Evolutionary conservation across 2,329 filamentous ascomycete species (phyloP).

Genomic region (Aspergillus udagawae): DNA sequence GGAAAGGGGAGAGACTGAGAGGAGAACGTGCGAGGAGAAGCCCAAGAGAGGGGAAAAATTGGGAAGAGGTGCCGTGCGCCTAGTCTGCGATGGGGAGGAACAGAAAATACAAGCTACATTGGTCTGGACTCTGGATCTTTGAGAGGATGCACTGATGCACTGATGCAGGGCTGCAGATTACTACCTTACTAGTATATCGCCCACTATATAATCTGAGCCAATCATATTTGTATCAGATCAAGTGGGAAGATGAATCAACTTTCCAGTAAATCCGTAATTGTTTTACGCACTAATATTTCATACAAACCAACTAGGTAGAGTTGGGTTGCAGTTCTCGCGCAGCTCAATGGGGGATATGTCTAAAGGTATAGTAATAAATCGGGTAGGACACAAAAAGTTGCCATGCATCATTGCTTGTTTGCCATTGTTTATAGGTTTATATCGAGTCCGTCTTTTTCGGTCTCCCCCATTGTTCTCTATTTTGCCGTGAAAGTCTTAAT

Average conservation of each 20-base stretch:
- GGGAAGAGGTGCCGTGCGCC: neutral
- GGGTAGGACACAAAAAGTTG: neutral
- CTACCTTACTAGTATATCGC: neutral
- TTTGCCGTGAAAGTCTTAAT: too few relatives aligned
- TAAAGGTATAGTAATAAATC: neutral
- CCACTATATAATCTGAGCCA: slow-evolving; percentile 1
- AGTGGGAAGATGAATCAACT: neutral
- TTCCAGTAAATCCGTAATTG: neutral
- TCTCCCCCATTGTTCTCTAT: too few relatives aligned
- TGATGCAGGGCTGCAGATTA: slow-evolving; percentile 16
- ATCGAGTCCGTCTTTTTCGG: too few relatives aligned
- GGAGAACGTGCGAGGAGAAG: neutral
- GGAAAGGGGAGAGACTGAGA: slow-evolving; percentile 2
- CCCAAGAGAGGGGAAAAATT: slow-evolving; percentile 5
- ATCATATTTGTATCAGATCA: neutral
- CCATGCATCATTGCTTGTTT: neutral
- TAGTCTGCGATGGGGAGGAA: neutral
- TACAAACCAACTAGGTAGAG: neutral
- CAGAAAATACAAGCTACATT: slow-evolving; percentile 3
- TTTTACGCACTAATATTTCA: neutral
- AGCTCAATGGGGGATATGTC: neutral
- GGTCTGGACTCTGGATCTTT: slow-evolving; percentile 12
- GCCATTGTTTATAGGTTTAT: neutral
- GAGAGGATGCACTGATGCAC: neutral
- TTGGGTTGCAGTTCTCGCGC: neutral